Base-by-base conservation (phyloP, 129 eudicot genomes). In the Escallonia herrerae region DNA sequence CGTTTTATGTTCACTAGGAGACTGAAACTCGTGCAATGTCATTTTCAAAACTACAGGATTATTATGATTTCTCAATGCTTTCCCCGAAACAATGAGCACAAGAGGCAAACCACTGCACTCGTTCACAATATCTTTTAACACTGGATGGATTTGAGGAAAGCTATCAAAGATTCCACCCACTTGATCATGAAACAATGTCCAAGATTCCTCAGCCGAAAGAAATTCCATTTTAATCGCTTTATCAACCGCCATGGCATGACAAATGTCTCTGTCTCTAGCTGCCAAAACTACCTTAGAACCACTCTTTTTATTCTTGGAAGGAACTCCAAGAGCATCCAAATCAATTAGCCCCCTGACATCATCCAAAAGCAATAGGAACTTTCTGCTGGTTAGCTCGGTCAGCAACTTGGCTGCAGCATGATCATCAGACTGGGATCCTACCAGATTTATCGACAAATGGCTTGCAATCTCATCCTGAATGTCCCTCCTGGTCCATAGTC, bases 81-180 rank as follows among this genome's bases (percentile, higher is more conserved):
- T 56, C 43, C 54, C 64, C 42, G 33, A 37, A 22, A 47, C 64
- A 41, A 22, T 4, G 14, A 68, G 42, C 1, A 47, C 9, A 55
- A 56, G 44, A 9, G 72, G 72, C 64, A 68, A 22, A 22, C 72
- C 72, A 39, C 44, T 52, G 40, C 72, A 68, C 15, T 57, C 72
- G 8, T 43, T 55, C 15, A 42, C 63, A 40, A 68, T 43, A 43
- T n/a, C 64, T 33, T 43, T 41, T 56, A 64, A 63, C 43, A 8
- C 22, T 15, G 64, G 55, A 15, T 15, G 44, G 40, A 68, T 68
- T 4, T 41, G 22, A 8, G 64, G 64, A 22, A 22, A 22, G 44
- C 22, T 33, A 56, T 42, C 43, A 0, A 56, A 5, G 45, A 42
- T 44, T 3, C 10, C 43, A 5, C 72, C 64, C 13, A 43, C 63